Conservation (phyloP, 192 early-diverging fungal species). For the Funneliformis geosporum region DNA sequence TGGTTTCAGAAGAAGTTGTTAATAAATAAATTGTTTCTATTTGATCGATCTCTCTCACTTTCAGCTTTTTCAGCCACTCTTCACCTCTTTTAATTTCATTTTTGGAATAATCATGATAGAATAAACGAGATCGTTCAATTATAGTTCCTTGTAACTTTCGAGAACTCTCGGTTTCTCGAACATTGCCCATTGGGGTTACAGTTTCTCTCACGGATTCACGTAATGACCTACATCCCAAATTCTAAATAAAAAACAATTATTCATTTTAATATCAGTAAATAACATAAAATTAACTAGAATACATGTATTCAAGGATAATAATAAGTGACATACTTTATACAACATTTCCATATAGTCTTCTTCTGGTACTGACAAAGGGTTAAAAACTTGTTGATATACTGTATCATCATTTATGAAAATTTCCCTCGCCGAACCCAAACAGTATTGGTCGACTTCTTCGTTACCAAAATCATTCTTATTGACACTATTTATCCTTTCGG, state of each 20-base stretch:
- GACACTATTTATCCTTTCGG: too few species aligned
- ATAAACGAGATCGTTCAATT: conserved; percentile 72
- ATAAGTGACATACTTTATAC: conserved; percentile 41
- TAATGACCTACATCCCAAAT: conserved; percentile 69
- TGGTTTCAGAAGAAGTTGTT: conserved; percentile 34
- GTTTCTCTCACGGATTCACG: conserved; percentile 61
- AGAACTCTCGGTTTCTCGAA: conserved; percentile 47
- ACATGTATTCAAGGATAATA: background rate
- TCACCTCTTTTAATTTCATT: conserved; percentile 53
- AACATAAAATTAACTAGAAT: background rate
- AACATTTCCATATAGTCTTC: conserved; percentile 72
- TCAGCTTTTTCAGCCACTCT: conserved; percentile 59
- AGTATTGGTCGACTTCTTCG: too few species aligned
- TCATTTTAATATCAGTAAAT: too few species aligned
- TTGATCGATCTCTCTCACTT: conserved; percentile 65
- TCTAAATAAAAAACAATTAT: background rate
- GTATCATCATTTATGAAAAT: conserved; percentile 86
- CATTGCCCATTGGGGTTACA: conserved; percentile 51
- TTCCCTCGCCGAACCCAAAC: conserved; percentile 66
- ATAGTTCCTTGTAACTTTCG: conserved; percentile 64
- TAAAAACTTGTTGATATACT: conserved; percentile 70
- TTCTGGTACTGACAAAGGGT: conserved; percentile 67
- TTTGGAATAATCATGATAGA: conserved; percentile 65
- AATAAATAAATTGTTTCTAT: conserved; percentile 63
- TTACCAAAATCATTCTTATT: too few species aligned